Conservation (phyloP, 345 rosid species). For the Sisymbrium irio region DNA sequence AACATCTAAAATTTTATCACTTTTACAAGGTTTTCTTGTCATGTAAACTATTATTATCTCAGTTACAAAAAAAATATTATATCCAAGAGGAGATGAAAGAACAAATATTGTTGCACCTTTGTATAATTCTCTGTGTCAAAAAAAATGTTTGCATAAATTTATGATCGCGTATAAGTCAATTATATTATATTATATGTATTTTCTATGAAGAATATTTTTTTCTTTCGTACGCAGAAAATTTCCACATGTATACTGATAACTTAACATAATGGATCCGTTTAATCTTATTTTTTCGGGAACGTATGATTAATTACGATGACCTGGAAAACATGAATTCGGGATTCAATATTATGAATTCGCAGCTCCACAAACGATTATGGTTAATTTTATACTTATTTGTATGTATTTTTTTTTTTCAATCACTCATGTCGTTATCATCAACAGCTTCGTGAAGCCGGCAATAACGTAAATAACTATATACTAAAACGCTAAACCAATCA, state of each 20-base stretch:
- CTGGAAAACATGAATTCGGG: not conserved
- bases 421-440: constrained; percentile 19
- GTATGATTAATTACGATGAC: not conserved
- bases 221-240: no score
- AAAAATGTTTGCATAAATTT: not conserved
- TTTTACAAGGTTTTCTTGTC: not conserved
- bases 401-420: not conserved
- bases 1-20: no score
- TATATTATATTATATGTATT: no score
- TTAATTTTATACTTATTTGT: not conserved
- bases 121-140: not conserved
- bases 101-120: not conserved
- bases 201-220: no score
- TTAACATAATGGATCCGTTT: no score
- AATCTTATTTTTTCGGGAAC: not conserved
- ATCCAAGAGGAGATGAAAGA: not conserved
- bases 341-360: not conserved
- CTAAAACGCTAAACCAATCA: constrained; percentile 1
- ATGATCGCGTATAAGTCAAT: no score
- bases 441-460: constrained; percentile 10
- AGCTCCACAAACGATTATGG: not conserved
- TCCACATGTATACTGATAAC: not conserved
- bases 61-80: no score
- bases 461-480: constrained; percentile 6
- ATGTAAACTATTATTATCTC: no score